Percentiles rank a stretch among this genome's conserved stretches.
Conservation (phyloP, 2,329 filamentous ascomycete species). For the Paraphoma sp. region DNA sequence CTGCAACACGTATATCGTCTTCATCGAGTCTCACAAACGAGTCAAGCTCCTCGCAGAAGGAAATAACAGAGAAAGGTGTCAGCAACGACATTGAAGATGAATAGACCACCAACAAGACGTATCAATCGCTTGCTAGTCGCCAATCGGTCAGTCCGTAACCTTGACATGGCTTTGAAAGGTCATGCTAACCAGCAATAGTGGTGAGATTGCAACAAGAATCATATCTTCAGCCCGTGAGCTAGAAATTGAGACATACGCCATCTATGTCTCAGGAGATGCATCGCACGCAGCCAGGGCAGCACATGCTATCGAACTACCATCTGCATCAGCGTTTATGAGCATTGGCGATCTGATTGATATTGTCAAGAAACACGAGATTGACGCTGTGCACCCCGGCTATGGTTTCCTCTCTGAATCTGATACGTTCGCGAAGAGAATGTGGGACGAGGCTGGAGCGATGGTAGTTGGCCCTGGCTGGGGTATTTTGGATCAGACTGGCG, state of each 20-base stretch:
- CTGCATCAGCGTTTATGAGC: conserved; percentile 61
- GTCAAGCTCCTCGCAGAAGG: too few species aligned
- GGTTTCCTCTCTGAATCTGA: conserved; percentile 67
- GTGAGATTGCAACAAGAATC: conserved; percentile 69
- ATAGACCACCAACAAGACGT: conserved; percentile 33
- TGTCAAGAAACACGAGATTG: conserved; percentile 58
- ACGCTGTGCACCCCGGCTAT: conserved; percentile 66
- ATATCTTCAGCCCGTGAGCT: conserved; percentile 66
- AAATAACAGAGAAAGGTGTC: too few species aligned
- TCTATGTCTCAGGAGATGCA: conserved; percentile 63
- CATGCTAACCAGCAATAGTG: conserved; percentile 49
- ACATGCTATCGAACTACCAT: conserved; percentile 59
- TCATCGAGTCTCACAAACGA: too few species aligned
- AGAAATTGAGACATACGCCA: conserved; percentile 60
- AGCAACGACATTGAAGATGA: conserved; percentile 12
- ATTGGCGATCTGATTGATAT: conserved; percentile 57
- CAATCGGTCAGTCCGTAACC: conserved; percentile 53
- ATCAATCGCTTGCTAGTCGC: conserved; percentile 61
- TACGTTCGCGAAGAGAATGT: conserved; percentile 58
- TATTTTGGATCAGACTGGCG: conserved; percentile 62
- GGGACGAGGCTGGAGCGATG: conserved; percentile 55
- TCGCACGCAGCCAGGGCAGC: conserved; percentile 61
- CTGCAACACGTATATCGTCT: too few species aligned
- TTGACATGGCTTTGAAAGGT: neutral
- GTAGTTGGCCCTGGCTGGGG: conserved; percentile 65